Conservation (phyloP, 345 rosid species). For the Hypericum perforatum region DNA sequence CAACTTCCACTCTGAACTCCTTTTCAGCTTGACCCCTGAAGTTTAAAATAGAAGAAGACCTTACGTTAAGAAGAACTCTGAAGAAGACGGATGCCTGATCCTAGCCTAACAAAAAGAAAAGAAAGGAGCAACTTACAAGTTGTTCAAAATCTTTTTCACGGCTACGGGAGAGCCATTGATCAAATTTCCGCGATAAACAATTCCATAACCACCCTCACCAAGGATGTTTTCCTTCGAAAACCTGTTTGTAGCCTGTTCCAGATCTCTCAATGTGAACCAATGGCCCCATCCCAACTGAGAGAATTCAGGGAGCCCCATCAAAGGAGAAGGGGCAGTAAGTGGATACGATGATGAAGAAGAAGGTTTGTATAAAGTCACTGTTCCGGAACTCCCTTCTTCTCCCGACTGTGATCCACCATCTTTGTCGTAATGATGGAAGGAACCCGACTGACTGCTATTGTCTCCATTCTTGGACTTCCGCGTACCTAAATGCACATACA, state of each 20-base stretch:
- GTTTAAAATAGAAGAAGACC: slow-evolving; percentile 9
- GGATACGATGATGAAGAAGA: slow-evolving; percentile 37
- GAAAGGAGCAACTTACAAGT: slow-evolving; percentile 44
- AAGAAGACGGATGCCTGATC: background rate
- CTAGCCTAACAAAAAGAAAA: slow-evolving; percentile 1
- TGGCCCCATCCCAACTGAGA: slow-evolving; percentile 99
- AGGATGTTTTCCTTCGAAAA: slow-evolving; percentile 72
- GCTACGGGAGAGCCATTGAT: slow-evolving; percentile 92
- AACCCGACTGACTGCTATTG: slow-evolving; percentile 69
- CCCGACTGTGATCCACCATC: slow-evolving; percentile 67
- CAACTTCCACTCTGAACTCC: slow-evolving; percentile 94
- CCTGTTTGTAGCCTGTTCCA: slow-evolving; percentile 68
- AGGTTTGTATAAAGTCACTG: slow-evolving; percentile 28
- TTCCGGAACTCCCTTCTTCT: slow-evolving; percentile 83
- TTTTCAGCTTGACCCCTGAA: slow-evolving; percentile 98
- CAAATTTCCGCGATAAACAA: slow-evolving; percentile 76
- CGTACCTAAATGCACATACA: slow-evolving; percentile 42
- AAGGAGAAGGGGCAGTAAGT: slow-evolving; percentile 68
- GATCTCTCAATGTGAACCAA: slow-evolving; percentile 97
- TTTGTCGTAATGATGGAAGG: slow-evolving; percentile 55
- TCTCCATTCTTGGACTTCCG: slow-evolving; percentile 81
- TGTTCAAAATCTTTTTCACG: slow-evolving; percentile 92
- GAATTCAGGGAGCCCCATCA: slow-evolving; percentile 81
- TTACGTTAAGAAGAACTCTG: slow-evolving; percentile 6
- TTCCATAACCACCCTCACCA: slow-evolving; percentile 99